These are phyloP conservation scores for Blastobotrys chiropterorum DNA, from an alignment of 805 yeast genomes.

Conservation along the genomic window DNA sequence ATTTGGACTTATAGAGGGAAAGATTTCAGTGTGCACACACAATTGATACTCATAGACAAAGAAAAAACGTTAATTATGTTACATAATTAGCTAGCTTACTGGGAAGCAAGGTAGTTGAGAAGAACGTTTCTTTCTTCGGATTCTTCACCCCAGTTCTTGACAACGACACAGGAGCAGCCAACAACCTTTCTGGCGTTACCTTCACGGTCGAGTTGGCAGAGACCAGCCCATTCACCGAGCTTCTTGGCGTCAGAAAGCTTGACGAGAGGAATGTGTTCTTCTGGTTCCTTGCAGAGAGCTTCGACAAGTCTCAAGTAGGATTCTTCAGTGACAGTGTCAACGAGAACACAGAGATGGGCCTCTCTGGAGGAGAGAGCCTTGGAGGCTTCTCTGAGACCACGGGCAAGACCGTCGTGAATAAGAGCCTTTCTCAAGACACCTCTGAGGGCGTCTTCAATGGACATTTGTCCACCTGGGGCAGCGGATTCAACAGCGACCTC, in stretches of 20 bases:
- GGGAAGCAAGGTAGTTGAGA: constrained; percentile 91
- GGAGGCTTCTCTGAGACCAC: constrained; percentile 99
- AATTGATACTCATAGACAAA: neutral
- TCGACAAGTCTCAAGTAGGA: constrained; percentile 95
- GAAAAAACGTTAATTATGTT: neutral
- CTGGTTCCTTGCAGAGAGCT: constrained; percentile 98
- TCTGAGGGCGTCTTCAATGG: constrained; percentile 97
- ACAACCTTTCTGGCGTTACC: constrained; percentile 99
- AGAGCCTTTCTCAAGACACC: constrained; percentile 97
- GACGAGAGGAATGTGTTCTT: constrained; percentile 93
- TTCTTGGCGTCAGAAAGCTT: constrained; percentile 99
- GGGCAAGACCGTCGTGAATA: constrained; percentile 99
- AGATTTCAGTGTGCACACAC: neutral
- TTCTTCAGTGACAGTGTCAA: constrained; percentile 98
- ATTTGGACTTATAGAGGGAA: neutral
- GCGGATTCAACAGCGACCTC: constrained; percentile 78
- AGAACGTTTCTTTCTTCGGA: constrained; percentile 95
- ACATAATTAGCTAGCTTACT: constrained; percentile 37
- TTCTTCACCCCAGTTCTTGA: constrained; percentile 99
- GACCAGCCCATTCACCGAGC: constrained; percentile 99
- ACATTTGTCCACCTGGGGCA: constrained; percentile 69
- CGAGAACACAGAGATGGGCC: constrained; percentile 95
- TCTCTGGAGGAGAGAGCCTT: constrained; percentile 97
- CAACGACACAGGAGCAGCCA: constrained; percentile 99
- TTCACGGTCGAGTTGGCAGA: constrained; percentile 98